A percentile compares a stretch with the other conserved stretches of the same genome.
phyloP scores from a whole-genome alignment of 2,329 filamentous ascomycete genomes.

The Diaporthe australafricana region DNA sequence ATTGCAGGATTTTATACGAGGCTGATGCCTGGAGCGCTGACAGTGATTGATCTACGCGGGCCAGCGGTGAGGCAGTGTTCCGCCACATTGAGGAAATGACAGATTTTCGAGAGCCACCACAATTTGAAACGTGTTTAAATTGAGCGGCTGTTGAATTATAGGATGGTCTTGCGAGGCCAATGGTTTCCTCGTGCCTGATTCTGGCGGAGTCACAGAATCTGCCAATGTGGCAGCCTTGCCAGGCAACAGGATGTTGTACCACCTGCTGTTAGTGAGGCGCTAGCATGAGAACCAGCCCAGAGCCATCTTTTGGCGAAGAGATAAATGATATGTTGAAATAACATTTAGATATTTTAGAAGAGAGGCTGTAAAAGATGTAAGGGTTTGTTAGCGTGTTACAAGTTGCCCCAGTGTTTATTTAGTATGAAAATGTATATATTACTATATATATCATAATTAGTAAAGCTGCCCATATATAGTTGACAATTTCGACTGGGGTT shows the following conservation, averaged over 20 bases:
- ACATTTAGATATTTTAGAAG: no score
- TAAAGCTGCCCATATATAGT: neutral
- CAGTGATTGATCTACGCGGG: neutral
- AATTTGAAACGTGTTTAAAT: neutral
- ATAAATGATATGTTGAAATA: neutral
- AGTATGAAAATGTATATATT: no score
- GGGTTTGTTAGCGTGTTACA: no score
- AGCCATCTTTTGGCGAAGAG: neutral
- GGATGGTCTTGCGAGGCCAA: neutral
- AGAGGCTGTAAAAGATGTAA: no score
- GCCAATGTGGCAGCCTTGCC: neutral
- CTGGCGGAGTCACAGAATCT: neutral
- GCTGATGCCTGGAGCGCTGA: conserved; percentile 23
- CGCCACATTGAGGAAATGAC: neutral
- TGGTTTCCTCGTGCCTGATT: conserved; percentile 7
- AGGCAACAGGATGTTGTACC: neutral
- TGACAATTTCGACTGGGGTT: neutral
- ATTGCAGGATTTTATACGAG: neutral
- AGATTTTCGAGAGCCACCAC: neutral
- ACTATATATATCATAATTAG: no score
- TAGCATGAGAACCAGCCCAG: neutral
- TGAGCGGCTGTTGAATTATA: neutral
- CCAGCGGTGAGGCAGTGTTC: conserved; percentile 3
- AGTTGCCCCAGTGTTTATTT: no score
- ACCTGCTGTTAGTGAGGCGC: no score